A percentile compares a stretch with the other conserved stretches of the same genome.
phyloP scores from a whole-genome alignment of 768 basidiomycete genomes.

The Suillus tomentosus region DNA sequence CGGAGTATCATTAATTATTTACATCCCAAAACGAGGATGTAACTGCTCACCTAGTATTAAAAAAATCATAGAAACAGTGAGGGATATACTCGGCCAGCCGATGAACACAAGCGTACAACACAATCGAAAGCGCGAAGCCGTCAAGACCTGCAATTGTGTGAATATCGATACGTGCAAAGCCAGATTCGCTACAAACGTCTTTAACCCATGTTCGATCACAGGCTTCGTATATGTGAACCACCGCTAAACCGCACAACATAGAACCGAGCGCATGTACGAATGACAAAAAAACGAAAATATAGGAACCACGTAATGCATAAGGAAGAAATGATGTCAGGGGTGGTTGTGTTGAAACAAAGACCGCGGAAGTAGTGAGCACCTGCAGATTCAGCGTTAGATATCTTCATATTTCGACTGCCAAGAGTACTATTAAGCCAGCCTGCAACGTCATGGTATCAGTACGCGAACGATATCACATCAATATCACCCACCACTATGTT shows the following conservation, averaged over 20 bases:
- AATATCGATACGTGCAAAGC: not conserved
- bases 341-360: slow-evolving; percentile 4
- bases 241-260: slow-evolving; percentile 4
- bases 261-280: not conserved
- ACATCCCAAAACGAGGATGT: not conserved
- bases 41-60: not conserved
- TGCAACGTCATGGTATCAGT: not conserved
- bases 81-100: not conserved
- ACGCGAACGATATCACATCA: not conserved
- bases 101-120: not conserved
- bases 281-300: not conserved
- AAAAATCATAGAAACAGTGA: not conserved
- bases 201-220: slow-evolving; percentile 8
- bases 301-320: not conserved
- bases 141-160: not conserved
- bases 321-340: slow-evolving; percentile 3
- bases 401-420: not conserved
- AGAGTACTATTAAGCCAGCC: not conserved
- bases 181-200: not conserved
- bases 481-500: slow-evolving; percentile 2
- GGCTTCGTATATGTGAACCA: not conserved
- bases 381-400: not conserved
- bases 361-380: not conserved
- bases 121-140: not conserved
- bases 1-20: not conserved